Evolutionary conservation across 257 asterid genomes (phyloP).

Genomic region (Plantago major): DNA sequence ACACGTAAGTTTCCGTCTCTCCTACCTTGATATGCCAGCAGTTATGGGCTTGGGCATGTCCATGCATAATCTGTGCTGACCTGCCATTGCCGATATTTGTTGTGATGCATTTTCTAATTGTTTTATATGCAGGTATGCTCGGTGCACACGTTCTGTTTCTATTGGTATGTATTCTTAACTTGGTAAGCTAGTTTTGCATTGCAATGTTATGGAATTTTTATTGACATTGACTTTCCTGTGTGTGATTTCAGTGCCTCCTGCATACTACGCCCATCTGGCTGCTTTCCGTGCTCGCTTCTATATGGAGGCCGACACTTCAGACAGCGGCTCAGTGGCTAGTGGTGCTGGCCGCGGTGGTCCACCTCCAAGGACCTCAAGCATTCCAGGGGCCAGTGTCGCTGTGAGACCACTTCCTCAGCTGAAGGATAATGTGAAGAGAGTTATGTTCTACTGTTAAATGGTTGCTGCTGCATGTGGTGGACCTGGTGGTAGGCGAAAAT

Average conservation of each 20-base stretch:
- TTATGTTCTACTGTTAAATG: slow-evolving; percentile 77
- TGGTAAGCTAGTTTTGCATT: background rate
- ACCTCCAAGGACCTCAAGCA: slow-evolving; percentile 40
- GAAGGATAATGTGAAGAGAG: slow-evolving; percentile 83
- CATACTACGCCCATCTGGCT: slow-evolving; percentile 89
- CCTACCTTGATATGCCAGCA: background rate
- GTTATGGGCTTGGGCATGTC: background rate
- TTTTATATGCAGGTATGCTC: slow-evolving; percentile 55
- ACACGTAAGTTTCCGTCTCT: slow-evolving; percentile 52
- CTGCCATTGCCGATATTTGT: too few relatives aligned
- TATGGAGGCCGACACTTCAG: slow-evolving; percentile 89
- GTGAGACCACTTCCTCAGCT: slow-evolving; percentile 94
- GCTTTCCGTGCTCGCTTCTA: slow-evolving; percentile 96
- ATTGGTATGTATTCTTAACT: slow-evolving; percentile 52
- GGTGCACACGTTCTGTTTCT: slow-evolving; percentile 95
- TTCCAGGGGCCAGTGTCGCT: slow-evolving; percentile 46
- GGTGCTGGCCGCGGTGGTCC: slow-evolving; percentile 52
- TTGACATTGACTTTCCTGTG: background rate
- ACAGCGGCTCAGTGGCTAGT: slow-evolving; percentile 69
- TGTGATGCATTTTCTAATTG: background rate
- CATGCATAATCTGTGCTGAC: too few relatives aligned
- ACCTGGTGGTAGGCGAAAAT: background rate
- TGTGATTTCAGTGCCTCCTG: slow-evolving; percentile 74
- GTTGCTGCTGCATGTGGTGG: background rate
- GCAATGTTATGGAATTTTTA: background rate